Base-by-base conservation (phyloP, 2,329 filamentous ascomycete genomes). In the Colletotrichum sansevieriae region DNA sequence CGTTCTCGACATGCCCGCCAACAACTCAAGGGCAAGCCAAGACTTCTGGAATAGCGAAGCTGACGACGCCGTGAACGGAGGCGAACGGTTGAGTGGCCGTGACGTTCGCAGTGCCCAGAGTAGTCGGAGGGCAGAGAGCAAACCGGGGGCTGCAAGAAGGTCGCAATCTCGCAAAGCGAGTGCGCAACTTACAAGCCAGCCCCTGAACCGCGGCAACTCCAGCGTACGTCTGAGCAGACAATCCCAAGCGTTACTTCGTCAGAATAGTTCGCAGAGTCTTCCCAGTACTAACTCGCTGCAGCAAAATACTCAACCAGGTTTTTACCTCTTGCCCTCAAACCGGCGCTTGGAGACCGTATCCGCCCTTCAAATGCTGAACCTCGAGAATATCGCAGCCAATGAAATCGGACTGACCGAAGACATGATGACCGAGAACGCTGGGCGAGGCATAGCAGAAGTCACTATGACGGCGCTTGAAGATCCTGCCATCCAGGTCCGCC, bases 341-440 rank as follows among this genome's bases (percentile, higher is more conserved):
- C 85, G 86, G 41, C 87, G 85, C 12, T 81, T 90, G 33, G 89
- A 91, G 73, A 83, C 88, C 5, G 87, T 91, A 35, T 91, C 89
- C 18, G 86, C 95, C 6, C 83, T 96, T 44, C 94, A 97, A 76
- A 96, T 98, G 88, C 87, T 97, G 33, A 95, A 96, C 71, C 88
- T 98, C 1, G 96, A 98, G 80, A 95, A 96, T 75, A 92, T 97
- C 64, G 94, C 95, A 0, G 91, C 94, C 68, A 91, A 93, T 47
- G 94, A 98, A 72, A 88, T 97, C 65, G 94, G 94, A 5, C 84
- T 98, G 54, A 92, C 91, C 0, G 94, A 97, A 76, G 93, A 96
- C 61, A 91, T 98, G 78, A 93, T 98, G 83, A 91, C 93, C 0
- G 96, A 98, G 76, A 98, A 95, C 76, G 92, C 95, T 1, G 95